A percentile compares a stretch with the other conserved stretches of the same genome.
Conservation (phyloP, 108 stramenopile species). For the Skeletonema potamos region DNA sequence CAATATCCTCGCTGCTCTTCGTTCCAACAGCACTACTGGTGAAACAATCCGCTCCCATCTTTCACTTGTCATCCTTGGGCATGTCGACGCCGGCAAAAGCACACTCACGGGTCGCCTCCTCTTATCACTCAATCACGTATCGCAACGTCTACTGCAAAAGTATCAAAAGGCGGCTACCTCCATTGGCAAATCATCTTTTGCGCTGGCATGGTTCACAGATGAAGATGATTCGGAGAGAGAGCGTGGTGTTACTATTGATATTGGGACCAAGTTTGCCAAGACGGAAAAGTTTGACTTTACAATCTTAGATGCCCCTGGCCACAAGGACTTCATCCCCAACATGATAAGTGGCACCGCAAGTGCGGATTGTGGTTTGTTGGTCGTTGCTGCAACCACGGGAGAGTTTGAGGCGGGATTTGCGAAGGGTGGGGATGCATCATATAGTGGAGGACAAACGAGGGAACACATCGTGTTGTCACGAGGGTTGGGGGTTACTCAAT, state of each 20-base stretch:
- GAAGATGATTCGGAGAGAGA: constrained; percentile 66
- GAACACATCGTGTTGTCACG: constrained; percentile 81
- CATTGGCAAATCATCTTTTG: constrained; percentile 75
- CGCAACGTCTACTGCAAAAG: constrained; percentile 56
- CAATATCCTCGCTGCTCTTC: constrained; percentile 25
- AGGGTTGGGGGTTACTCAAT: constrained; percentile 74
- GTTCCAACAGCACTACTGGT: not conserved
- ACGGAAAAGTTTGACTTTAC: constrained; percentile 39
- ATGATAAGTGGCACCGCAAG: constrained; percentile 55
- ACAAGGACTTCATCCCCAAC: constrained; percentile 50
- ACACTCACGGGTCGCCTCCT: constrained; percentile 79
- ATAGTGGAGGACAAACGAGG: constrained; percentile 67
- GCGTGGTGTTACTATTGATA: constrained; percentile 80
- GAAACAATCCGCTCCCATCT: constrained; percentile 30
- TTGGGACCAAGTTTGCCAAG: constrained; percentile 52
- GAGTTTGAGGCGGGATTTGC: constrained; percentile 83
- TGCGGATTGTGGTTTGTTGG: constrained; percentile 81
- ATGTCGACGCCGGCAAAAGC: constrained; percentile 85
- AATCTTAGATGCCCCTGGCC: constrained; percentile 64
- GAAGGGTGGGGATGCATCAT: not conserved
- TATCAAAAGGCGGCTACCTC: constrained; percentile 56
- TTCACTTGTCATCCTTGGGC: constrained; percentile 48
- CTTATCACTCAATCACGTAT: constrained; percentile 58
- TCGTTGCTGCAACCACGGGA: constrained; percentile 76
- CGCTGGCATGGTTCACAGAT: constrained; percentile 79